Percentiles rank a stretch among this genome's conserved stretches.
Evolutionary conservation across 208 protist species (phyloP).

Genomic region (Zelonia costaricensis): DNA sequence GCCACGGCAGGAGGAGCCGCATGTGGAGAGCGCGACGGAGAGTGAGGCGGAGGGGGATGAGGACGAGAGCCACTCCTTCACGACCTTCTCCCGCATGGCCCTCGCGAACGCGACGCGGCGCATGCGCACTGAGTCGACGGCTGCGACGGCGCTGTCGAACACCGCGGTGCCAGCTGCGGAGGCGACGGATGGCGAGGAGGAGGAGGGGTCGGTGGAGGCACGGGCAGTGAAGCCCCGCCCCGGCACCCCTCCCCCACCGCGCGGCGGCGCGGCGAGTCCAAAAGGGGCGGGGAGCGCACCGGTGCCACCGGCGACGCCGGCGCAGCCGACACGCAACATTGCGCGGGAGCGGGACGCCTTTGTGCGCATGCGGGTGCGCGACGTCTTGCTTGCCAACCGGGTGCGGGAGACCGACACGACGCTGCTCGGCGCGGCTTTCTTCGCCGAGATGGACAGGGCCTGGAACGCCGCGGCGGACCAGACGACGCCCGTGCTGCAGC

Average conservation of each 20-base stretch:
- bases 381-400: constrained; percentile 37
- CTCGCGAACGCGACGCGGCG: constrained; percentile 13
- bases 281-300: too few species aligned
- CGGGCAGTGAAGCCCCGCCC: too few species aligned
- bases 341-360: constrained; percentile 11
- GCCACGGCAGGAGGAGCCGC: background rate
- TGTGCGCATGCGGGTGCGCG: constrained; percentile 40
- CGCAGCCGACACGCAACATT: background rate
- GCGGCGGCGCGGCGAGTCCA: too few species aligned
- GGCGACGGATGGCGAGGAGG: too few species aligned
- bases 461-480: constrained; percentile 13
- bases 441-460: constrained; percentile 11
- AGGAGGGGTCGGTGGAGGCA: too few species aligned
- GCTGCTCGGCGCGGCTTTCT: constrained; percentile 18
- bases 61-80: constrained; percentile 20
- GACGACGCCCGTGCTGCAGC: constrained; percentile 25
- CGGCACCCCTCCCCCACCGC: too few species aligned
- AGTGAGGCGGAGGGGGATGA: constrained; percentile 5
- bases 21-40: constrained; percentile 5
- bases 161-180: background rate
- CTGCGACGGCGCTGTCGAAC: background rate
- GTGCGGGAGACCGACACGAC: constrained; percentile 18
- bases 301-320: too few species aligned
- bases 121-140: background rate
- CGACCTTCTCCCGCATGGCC: constrained; percentile 27